Evolutionary conservation across 352 stramenopile species (phyloP).

Genomic region (Peronosclerospora sorghi): DNA sequence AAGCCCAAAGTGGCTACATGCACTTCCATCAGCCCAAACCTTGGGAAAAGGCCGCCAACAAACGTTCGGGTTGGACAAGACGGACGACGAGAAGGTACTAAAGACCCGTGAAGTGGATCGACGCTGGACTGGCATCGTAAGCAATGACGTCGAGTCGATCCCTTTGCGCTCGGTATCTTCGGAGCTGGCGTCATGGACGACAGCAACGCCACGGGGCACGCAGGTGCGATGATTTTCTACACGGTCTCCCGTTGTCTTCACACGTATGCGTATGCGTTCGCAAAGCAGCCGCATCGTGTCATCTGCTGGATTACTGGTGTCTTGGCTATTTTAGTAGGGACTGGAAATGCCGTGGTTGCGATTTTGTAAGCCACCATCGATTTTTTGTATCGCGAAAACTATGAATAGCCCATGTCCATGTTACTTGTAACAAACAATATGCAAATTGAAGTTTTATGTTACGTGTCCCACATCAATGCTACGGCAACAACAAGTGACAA

Average conservation of each 20-base stretch:
- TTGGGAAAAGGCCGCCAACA: slow-evolving; percentile 18
- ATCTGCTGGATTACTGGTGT: slow-evolving; percentile 29
- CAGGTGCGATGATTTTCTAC: slow-evolving; percentile 28
- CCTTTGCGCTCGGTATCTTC: slow-evolving; percentile 42
- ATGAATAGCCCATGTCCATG: no score
- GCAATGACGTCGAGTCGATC: slow-evolving; percentile 53
- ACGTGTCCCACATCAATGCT: no score
- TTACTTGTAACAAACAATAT: no score
- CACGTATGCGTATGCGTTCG: slow-evolving; percentile 38
- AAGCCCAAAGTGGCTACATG: no score
- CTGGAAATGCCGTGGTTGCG: neutral
- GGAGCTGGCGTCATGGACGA: slow-evolving; percentile 25
- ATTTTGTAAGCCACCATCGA: neutral
- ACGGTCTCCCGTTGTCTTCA: slow-evolving; percentile 30
- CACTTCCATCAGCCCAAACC: slow-evolving; percentile 23
- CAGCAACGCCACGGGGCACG: slow-evolving; percentile 18
- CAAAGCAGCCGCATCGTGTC: slow-evolving; percentile 33
- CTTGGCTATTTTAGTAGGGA: neutral
- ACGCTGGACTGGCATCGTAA: slow-evolving; percentile 42
- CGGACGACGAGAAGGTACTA: slow-evolving; percentile 14
- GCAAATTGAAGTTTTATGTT: no score
- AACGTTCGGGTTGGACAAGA: slow-evolving; percentile 26
- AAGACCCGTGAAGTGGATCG: slow-evolving; percentile 24
- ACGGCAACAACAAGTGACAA: no score
- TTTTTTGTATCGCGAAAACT: no score